These are phyloP conservation scores for Ceratocystis harringtonii DNA, from an alignment of 2,329 filamentous ascomycete species.

Conservation along the genomic window DNA sequence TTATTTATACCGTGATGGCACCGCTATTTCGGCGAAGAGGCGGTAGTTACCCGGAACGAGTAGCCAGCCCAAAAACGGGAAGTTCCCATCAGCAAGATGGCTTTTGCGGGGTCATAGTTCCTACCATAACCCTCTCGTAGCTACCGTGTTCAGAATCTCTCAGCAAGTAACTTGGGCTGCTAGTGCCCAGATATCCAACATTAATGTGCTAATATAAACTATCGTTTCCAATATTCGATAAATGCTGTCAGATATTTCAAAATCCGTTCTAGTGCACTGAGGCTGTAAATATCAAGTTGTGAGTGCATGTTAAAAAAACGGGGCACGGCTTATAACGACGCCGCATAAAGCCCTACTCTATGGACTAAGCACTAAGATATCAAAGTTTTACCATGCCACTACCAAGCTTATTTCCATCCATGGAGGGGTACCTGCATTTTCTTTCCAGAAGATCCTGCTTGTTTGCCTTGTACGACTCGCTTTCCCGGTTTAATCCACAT, in stretches of 20 bases:
- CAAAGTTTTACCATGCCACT: not conserved
- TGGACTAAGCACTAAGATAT: not conserved
- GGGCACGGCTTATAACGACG: not conserved
- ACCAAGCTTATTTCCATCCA: not conserved
- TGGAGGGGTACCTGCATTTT: not conserved
- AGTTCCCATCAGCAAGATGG: not conserved
- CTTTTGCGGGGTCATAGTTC: not conserved
- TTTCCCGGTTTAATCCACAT: not conserved
- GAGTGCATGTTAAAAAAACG: not conserved
- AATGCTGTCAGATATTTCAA: not conserved
- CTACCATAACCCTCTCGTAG: not conserved
- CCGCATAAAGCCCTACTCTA: not conserved
- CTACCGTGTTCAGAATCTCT: not conserved
- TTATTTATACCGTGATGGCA: constrained; percentile 2
- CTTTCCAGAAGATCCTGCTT: not conserved
- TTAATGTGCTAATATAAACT: not conserved
- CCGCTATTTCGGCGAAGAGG: not conserved
- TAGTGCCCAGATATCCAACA: not conserved
- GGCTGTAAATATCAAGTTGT: not conserved
- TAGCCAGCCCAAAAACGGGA: not conserved
- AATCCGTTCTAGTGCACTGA: not conserved
- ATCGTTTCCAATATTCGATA: not conserved
- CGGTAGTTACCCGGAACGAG: not conserved
- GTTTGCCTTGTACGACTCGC: not conserved
- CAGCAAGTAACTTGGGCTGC: not conserved